Evolutionary conservation across 2,329 filamentous ascomycete species (phyloP), one percentile per base, ranked within the genome.

Genomic region (Fusarium pininemorale): DNA sequence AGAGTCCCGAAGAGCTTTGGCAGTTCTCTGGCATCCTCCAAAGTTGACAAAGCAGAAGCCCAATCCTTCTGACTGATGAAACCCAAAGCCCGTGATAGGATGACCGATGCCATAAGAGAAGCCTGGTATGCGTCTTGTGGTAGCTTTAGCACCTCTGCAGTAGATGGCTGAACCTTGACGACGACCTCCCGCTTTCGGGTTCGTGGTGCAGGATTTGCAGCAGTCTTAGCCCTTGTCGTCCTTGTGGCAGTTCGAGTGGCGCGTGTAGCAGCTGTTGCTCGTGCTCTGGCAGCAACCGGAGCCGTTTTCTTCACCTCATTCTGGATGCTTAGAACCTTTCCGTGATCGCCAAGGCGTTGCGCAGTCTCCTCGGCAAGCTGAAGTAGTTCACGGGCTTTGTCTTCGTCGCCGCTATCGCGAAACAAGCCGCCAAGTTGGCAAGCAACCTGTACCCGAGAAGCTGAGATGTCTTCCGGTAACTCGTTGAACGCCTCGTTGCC

Each of bases 381-480:
- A 28, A 90, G 79, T 75, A 89, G 83, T 24, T 83, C 79, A 14
- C 76, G 66, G 45, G 86, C 87, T 32, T 82, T 82, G 20, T 85
- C 83, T 11, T 82, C 79, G 26, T 89, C 84, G 26, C 84, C 84
- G 48, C 85, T 82, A 44, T 86, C 83, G n/a, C 85, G 84, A 73
- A 87, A 90, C 22, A 92, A 84, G 53, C 87, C 87, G 38, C 88
- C 87, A 11, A 91, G 82, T 74, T 88, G 85, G 61, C 88, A 90
- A 1, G 88, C 85, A 37, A 91, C 81, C 44, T 79, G 80, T 37
- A 83, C 79, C 6, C 81, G 80, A 20, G 81, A 79, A 8, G 82
- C 79, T 48, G 78, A 84, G 8, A 77, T 75, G 38, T 85, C 82
- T 3, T 80, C 77, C 0, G 87, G 84, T 45, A 91, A 85, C 30